Evolutionary conservation across 345 rosid genomes (phyloP).

Genomic region (Hypericum androsaemum): DNA sequence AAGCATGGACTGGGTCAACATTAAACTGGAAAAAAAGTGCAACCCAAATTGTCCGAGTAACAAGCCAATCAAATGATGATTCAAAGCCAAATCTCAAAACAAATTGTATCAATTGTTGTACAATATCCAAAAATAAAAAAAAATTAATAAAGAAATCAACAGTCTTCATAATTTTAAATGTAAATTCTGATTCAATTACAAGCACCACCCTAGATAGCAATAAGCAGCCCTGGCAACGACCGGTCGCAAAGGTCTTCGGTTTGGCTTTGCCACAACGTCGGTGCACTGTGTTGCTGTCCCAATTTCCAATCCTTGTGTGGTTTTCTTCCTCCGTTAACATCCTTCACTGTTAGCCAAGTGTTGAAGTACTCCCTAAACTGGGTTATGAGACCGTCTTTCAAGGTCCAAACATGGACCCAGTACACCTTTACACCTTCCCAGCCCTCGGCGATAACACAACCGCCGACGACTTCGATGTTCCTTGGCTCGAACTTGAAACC

Average conservation of each 20-base stretch:
- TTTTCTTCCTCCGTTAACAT: no score
- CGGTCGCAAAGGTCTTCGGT: conserved; percentile 43
- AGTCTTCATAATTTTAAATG: no score
- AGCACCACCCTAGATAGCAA: conserved; percentile 53
- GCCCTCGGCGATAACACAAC: conserved; percentile 65
- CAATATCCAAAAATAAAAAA: no score
- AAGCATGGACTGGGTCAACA: no score
- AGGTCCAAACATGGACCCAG: conserved; percentile 86
- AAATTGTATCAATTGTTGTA: no score
- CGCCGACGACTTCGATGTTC: conserved; percentile 46
- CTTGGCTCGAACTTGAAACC: conserved; percentile 57
- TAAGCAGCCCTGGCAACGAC: conserved; percentile 60
- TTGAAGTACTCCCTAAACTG: conserved; percentile 78
- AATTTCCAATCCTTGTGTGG: conserved; percentile 38
- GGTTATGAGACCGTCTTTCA: conserved; percentile 48
- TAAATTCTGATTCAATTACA: no score
- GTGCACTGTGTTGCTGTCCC: conserved; percentile 7
- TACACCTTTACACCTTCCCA: conserved; percentile 77
- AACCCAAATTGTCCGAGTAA: no score
- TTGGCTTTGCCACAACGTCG: conserved; percentile 72
- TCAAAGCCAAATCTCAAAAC: no score
- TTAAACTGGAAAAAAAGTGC: no score
- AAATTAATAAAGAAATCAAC: no score
- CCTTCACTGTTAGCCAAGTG: conserved; percentile 71
- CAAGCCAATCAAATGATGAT: no score